Evolutionary conservation across 371 early-diverging fungal species (phyloP), one percentile per base, ranked within the genome.

Genomic region (Chytridium lagenaria): DNA sequence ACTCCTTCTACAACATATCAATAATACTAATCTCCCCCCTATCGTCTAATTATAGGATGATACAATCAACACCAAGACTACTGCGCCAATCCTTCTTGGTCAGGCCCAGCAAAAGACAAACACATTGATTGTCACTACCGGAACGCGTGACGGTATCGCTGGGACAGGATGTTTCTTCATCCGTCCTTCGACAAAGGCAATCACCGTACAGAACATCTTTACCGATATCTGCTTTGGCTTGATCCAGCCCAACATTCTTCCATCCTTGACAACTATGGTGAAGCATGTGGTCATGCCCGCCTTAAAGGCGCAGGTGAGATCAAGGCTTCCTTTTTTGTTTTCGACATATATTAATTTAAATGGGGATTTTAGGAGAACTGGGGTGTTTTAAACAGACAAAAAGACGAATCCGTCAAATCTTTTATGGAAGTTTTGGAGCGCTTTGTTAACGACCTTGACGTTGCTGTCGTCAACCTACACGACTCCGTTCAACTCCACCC

Each of bases 241-340:
- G 30, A 57, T 88, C 49, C 79, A 72, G 50, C 70, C 83, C 7
- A 80, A 78, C 49, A 80, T 88, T 23, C 73, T 88, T 10, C 87
- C 88, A 0, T 86, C 86, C 2, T 69, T 88, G 26, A 84, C 86
- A 2, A 75, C 78, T 1, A 80, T 83, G 67, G 86, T 88, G 52
- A 89, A 88, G 74, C 79, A 88, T 67, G 83, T 88, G 12, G 70
- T 88, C 3, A 75, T 87, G 70, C 87, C 87, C 1, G 87, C 88
- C 0, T 76, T 88, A 16, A 74, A 80, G 37, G 81, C 87, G 0
- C 89, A 88, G 80, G 87, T 86, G 75, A 1, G 69, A 12, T 10
- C 50, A 22, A 0, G 37, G 16, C 19, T 59, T 34, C 67, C 0
- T 59, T 23, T 59, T 31, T 34, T 1, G 22, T 44, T 28, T 30